A percentile compares a stretch with the other conserved stretches of the same genome.
Evolutionary conservation across 1,284 basidiomycete species (phyloP).

Genomic region (Garcileccinum viscosum): DNA sequence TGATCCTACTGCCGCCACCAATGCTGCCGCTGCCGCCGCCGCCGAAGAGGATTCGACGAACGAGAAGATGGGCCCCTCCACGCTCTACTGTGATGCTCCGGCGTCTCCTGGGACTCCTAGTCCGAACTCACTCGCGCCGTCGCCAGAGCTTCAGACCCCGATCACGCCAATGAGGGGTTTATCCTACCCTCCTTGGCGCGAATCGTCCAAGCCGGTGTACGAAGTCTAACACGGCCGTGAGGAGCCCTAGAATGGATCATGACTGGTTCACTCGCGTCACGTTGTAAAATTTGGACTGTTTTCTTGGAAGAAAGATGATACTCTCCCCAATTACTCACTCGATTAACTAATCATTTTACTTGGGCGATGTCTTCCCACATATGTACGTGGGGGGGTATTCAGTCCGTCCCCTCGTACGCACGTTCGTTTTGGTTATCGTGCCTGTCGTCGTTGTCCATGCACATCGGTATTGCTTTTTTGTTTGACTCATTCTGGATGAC

Average conservation of each 20-base stretch:
- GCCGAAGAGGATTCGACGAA: neutral
- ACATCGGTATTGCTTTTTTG: neutral
- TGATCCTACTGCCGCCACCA: constrained; percentile 16
- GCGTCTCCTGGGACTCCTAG: neutral
- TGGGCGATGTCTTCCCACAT: neutral
- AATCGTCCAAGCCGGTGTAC: neutral
- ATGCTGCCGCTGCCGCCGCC: constrained; percentile 12
- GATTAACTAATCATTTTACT: neutral
- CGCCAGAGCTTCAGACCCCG: neutral
- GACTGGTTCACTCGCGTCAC: neutral
- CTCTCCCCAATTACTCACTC: neutral
- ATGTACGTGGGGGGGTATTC: neutral
- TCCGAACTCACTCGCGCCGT: neutral
- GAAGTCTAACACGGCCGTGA: neutral
- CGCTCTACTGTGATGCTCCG: neutral
- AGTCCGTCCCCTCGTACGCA: neutral
- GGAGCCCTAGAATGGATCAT: neutral
- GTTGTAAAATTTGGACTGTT: neutral
- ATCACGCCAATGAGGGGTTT: neutral
- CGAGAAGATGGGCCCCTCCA: neutral
- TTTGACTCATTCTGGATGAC: neutral
- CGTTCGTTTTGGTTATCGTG: neutral
- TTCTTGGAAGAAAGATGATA: neutral
- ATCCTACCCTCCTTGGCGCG: neutral
- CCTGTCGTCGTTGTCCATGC: neutral